Evolutionary conservation across 2,329 filamentous ascomycete genomes (phyloP).

Genomic region (Trichoderma sp.): DNA sequence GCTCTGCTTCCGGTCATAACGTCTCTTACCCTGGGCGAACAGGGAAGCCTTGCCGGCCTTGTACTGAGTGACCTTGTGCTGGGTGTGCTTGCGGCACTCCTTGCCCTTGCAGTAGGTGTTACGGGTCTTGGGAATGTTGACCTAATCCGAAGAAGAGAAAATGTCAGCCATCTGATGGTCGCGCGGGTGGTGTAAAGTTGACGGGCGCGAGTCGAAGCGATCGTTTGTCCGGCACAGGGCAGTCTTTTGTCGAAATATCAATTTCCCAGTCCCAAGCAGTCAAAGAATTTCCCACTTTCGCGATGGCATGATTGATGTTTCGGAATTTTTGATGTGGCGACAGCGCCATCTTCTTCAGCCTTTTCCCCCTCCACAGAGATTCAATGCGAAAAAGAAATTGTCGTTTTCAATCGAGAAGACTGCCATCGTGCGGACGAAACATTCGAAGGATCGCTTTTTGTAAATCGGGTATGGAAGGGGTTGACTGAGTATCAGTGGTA

Average conservation of each 20-base stretch:
- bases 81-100: conserved; percentile 88
- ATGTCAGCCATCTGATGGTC: conserved; percentile 28
- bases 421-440: conserved; percentile 37
- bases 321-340: background rate
- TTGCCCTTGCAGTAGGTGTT: conserved; percentile 98
- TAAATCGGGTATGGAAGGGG: conserved; percentile 14
- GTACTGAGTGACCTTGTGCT: conserved; percentile 95
- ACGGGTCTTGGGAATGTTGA: conserved; percentile 98
- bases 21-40: conserved; percentile 98
- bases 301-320: background rate
- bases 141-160: conserved; percentile 52
- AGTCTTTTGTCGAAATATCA: conserved; percentile 23
- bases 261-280: background rate
- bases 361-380: background rate
- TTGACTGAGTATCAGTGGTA: conserved; percentile 19
- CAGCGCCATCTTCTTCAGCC: background rate
- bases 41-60: conserved; percentile 96
- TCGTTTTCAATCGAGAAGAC: conserved; percentile 25
- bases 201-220: conserved; percentile 16
- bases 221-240: conserved; percentile 25
- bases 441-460: conserved; percentile 23
- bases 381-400: background rate
- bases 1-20: conserved; percentile 98
- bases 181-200: background rate
- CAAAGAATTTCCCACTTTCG: background rate